Percentiles rank a stretch among this genome's conserved stretches.
phyloP scores from a whole-genome alignment of 495 filamentous ascomycete genomes.

The Hypoxylon trugodes region DNA sequence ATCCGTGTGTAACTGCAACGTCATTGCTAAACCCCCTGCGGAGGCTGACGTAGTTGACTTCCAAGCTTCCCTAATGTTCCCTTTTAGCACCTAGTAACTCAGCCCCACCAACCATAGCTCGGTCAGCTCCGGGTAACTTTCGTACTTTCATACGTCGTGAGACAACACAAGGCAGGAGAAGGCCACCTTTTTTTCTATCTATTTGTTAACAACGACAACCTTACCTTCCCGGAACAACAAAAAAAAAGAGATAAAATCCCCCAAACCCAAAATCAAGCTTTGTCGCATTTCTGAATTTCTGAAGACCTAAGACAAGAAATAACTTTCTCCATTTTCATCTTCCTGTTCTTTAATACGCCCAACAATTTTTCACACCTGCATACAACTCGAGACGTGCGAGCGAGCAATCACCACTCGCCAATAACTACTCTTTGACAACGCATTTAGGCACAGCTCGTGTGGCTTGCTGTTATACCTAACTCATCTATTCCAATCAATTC shows the following conservation, averaged over 20 bases:
- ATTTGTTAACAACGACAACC: too few species aligned
- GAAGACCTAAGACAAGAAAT: conserved; percentile 2
- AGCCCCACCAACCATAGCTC: conserved; percentile 36
- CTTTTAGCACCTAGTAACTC: not conserved
- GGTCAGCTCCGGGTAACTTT: conserved; percentile 20
- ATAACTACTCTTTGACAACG: conserved; percentile 36
- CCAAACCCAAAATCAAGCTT: conserved; percentile 1
- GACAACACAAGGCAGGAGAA: too few species aligned
- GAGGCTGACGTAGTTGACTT: conserved; percentile 39
- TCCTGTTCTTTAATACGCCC: conserved; percentile 13
- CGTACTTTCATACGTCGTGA: conserved; percentile 8
- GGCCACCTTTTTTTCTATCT: conserved; percentile 28
- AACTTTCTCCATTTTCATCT: not conserved
- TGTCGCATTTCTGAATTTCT: too few species aligned
- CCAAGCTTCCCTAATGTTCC: conserved; percentile 15
- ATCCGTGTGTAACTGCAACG: conserved; percentile 20
- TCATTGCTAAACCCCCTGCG: conserved; percentile 27
- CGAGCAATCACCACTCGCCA: conserved; percentile 4
- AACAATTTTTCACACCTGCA: conserved; percentile 13
- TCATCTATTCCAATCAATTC: conserved; percentile 38
- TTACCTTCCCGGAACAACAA: not conserved
- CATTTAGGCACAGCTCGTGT: conserved; percentile 28
- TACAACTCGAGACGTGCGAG: conserved; percentile 4
- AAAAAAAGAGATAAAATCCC: not conserved
- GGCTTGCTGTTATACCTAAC: not conserved